Conservation (phyloP, 208 protist genomes). For the Blechomonas ayalai region DNA sequence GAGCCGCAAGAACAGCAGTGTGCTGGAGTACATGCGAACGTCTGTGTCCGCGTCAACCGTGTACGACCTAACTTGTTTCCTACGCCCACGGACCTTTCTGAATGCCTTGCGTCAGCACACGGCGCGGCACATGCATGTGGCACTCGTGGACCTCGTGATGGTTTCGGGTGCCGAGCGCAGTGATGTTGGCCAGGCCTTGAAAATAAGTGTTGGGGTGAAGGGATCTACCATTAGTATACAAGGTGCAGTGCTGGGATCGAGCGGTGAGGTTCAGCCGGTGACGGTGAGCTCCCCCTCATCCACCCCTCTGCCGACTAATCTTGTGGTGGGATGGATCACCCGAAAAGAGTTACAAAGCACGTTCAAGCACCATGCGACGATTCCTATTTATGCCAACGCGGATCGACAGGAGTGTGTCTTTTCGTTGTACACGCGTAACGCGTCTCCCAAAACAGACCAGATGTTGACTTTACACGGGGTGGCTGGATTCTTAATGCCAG, state of each 20-base stretch:
- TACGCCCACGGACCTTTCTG: conserved; percentile 92
- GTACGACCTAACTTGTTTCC: conserved; percentile 81
- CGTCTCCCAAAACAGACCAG: conserved; percentile 12
- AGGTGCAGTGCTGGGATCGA: conserved; percentile 38
- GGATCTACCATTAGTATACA: conserved; percentile 62
- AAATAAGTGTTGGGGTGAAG: conserved; percentile 37
- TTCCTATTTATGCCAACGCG: conserved; percentile 74
- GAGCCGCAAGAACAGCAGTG: conserved; percentile 33
- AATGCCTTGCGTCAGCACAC: conserved; percentile 94
- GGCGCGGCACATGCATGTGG: conserved; percentile 42
- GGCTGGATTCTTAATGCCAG: conserved; percentile 42
- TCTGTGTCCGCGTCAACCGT: conserved; percentile 24
- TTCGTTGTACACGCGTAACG: conserved; percentile 33
- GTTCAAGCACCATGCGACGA: conserved; percentile 10
- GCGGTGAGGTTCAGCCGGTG: conserved; percentile 25
- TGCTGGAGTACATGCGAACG: conserved; percentile 14
- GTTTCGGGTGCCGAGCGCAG: conserved; percentile 21
- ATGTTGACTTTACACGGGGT: conserved; percentile 52
- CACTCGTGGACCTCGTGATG: conserved; percentile 83
- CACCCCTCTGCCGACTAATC: conserved; percentile 27
- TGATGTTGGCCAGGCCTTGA: conserved; percentile 11
- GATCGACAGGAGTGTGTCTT: conserved; percentile 46
- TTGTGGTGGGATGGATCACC: conserved; percentile 56
- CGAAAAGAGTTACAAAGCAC: conserved; percentile 10
- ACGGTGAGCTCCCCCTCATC: conserved; percentile 63